Base-by-base conservation (phyloP, 73 alveolate species). In the Tetrahymena thermophila region DNA sequence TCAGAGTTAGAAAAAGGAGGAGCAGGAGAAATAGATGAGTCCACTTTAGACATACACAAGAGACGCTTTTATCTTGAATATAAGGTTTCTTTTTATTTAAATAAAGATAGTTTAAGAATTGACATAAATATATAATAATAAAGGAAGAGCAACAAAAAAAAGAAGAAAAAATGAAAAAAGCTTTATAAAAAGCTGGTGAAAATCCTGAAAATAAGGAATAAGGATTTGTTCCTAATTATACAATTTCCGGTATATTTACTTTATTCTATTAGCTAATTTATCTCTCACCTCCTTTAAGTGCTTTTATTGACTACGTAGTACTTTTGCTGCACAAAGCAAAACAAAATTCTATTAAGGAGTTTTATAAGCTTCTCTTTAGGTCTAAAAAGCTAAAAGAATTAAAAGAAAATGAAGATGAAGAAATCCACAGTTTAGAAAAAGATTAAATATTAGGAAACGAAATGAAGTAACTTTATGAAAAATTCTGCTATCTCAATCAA, bases 241-340 rank as follows among this genome's bases (percentile, higher is more conserved):
- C 43, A 93, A 35, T 50, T 43, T 85, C 31, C 38, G 85, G 50
- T 85, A 85, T 43, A 38, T 44, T 50, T 0, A 85, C 85, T 34
- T 55, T 95, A 43, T 58, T 95, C 43, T 85, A 35, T 19, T 31
- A 95, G 85, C 43, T 95, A 15, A 85, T 95, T 50, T 93, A 44
- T 34, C 55, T 85, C 85, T 94, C 96, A 13, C 96, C 96, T 34
- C 96, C 96, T 50, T 35, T 95, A 85, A 44, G 94, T 44, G 95
- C 96, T 25, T 95, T 95, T 34, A 95, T 95, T 28, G 96, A 95
- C 57, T 95, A 95, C 83, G 19, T 95, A 38, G 58, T 93, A 34
- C 85, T 85, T 5, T 56, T 95, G 56, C 31, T 95, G 43, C 34
- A 43, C 40, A 95, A 95, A 35, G 43, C 56, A 34, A 44, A 85